Evolutionary conservation across 768 basidiomycete genomes (phyloP).

Genomic region (Russula abietina): DNA sequence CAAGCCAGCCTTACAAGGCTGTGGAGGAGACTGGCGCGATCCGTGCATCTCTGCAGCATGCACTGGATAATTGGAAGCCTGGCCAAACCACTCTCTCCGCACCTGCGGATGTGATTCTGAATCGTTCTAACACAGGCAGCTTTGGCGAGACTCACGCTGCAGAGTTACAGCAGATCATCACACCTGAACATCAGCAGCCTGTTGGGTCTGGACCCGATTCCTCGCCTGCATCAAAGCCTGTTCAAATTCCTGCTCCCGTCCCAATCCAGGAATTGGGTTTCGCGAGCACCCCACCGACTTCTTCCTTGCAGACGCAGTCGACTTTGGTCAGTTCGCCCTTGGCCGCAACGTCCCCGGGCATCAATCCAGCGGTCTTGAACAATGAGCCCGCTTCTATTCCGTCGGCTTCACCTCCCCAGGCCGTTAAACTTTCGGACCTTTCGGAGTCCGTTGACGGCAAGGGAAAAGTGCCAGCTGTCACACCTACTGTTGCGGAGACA

Average conservation of each 20-base stretch:
- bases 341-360: slow-evolving; percentile 26
- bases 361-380: slow-evolving; percentile 32
- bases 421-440: slow-evolving; percentile 30
- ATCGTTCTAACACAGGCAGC: slow-evolving; percentile 68
- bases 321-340: slow-evolving; percentile 28
- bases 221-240: not conserved
- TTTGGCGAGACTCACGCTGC: slow-evolving; percentile 80
- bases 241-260: not conserved
- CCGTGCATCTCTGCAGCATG: slow-evolving; percentile 69
- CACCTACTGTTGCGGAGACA: slow-evolving; percentile 69
- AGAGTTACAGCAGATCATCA: slow-evolving; percentile 57
- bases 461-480: slow-evolving; percentile 32
- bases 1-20: slow-evolving; percentile 52
- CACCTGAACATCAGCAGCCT: slow-evolving; percentile 26
- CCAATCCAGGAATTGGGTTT: slow-evolving; percentile 4
- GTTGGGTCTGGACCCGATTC: not conserved
- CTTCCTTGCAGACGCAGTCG: slow-evolving; percentile 18
- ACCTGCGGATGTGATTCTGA: slow-evolving; percentile 44
- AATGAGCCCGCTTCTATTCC: slow-evolving; percentile 31
- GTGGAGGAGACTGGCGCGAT: slow-evolving; percentile 57
- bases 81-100: slow-evolving; percentile 49
- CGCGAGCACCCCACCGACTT: slow-evolving; percentile 1
- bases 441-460: slow-evolving; percentile 32
- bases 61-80: slow-evolving; percentile 71
- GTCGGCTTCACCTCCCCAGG: slow-evolving; percentile 16